Conservation (phyloP, 2,329 filamentous ascomycete species). For the Trematosphaeria pertusa region DNA sequence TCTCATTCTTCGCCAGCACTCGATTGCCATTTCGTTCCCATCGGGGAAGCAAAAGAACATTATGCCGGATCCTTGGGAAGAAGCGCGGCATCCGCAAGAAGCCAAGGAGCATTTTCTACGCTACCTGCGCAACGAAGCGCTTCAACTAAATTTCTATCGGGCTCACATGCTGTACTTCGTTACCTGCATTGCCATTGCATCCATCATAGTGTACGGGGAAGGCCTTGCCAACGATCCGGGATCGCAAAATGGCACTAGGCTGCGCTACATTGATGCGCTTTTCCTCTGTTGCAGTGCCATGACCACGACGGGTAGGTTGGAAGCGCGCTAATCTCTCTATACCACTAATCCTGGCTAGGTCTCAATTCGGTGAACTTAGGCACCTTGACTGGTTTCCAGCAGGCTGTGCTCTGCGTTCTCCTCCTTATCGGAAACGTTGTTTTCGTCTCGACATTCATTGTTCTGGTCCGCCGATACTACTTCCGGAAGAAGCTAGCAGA, state of each 20-base stretch:
- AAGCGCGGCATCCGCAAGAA: background rate
- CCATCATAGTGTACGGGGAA: constrained; percentile 37
- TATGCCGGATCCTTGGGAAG: constrained; percentile 1
- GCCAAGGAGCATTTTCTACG: constrained; percentile 1
- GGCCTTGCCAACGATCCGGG: constrained; percentile 31
- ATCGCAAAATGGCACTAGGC: constrained; percentile 19
- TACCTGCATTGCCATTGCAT: constrained; percentile 32
- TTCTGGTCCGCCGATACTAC: constrained; percentile 30
- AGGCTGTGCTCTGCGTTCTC: constrained; percentile 33
- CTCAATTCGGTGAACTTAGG: constrained; percentile 36
- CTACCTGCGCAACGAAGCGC: constrained; percentile 1
- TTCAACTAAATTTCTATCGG: constrained; percentile 5
- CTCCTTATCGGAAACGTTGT: constrained; percentile 40
- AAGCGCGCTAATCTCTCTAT: no score
- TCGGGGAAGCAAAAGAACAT: background rate
- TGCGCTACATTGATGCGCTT: constrained; percentile 36
- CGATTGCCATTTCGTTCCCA: no score
- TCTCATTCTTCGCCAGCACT: no score
- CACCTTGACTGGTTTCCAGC: constrained; percentile 33
- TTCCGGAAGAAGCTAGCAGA: constrained; percentile 38
- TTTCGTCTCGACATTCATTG: constrained; percentile 37
- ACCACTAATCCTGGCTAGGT: constrained; percentile 14
- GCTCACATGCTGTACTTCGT: constrained; percentile 41
- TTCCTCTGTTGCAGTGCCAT: constrained; percentile 40
- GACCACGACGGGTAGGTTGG: constrained; percentile 39